phyloP scores from a whole-genome alignment of 192 early-diverging fungal genomes.

The Lobosporangium transversale region DNA sequence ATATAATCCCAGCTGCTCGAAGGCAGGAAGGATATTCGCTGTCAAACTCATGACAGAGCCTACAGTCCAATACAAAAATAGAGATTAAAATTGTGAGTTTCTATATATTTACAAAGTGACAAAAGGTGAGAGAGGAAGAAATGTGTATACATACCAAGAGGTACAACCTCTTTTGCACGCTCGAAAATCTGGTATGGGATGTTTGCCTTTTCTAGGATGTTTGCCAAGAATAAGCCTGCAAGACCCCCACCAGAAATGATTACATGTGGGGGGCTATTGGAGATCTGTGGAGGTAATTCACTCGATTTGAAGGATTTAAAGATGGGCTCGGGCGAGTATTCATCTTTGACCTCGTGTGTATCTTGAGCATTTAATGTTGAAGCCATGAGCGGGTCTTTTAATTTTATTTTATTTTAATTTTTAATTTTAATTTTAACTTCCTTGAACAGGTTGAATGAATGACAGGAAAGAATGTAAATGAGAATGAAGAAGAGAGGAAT shows the following conservation, averaged over 20 bases:
- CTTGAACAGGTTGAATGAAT: too few relatives aligned
- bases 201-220: conserved; percentile 10
- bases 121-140: not conserved
- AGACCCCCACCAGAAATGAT: conserved; percentile 16
- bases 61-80: not conserved
- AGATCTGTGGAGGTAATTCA: not conserved
- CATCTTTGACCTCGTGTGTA: too few relatives aligned
- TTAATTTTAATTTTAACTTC: too few relatives aligned
- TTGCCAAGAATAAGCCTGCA: conserved; percentile 14
- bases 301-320: not conserved
- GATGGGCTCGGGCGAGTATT: too few relatives aligned
- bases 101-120: too few relatives aligned
- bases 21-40: conserved; percentile 4
- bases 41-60: conserved; percentile 13
- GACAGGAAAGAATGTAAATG: too few relatives aligned
- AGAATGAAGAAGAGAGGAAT: too few relatives aligned
- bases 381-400: too few relatives aligned
- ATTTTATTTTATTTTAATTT: too few relatives aligned
- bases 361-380: too few relatives aligned
- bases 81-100: too few relatives aligned
- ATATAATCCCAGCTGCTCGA: conserved; percentile 14
- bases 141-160: conserved; percentile 10
- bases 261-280: conserved; percentile 2
- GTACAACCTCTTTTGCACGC: not conserved
- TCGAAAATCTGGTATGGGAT: conserved; percentile 14